These are phyloP conservation scores for Hemisphaericaspora xylanilytica DNA, from an alignment of 1,139 yeast genomes.

Conservation along the genomic window DNA sequence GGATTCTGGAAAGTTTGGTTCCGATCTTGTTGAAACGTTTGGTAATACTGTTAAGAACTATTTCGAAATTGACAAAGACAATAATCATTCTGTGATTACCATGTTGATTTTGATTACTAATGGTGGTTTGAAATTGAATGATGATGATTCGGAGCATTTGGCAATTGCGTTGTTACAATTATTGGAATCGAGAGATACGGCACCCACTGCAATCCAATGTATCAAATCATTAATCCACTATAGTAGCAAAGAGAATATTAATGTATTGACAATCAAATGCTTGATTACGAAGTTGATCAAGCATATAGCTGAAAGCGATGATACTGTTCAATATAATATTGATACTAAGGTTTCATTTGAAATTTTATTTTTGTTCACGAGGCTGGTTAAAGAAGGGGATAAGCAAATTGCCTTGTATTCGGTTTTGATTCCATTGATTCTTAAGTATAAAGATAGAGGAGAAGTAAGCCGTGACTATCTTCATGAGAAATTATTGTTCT, in stretches of 20 bases:
- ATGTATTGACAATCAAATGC: constrained; percentile 26
- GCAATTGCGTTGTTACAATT: constrained; percentile 35
- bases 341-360: constrained; percentile 52
- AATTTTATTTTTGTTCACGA: constrained; percentile 49
- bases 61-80: constrained; percentile 22
- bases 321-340: constrained; percentile 8
- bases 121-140: constrained; percentile 41
- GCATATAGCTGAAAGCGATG: constrained; percentile 18
- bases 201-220: constrained; percentile 55
- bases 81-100: constrained; percentile 52
- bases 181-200: constrained; percentile 28
- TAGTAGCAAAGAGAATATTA: constrained; percentile 24
- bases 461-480: constrained; percentile 36
- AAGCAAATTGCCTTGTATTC: constrained; percentile 35
- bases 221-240: constrained; percentile 54
- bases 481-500: constrained; percentile 49
- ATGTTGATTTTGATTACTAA: constrained; percentile 59
- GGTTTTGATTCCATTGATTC: constrained; percentile 50
- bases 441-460: constrained; percentile 34
- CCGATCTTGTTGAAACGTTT: constrained; percentile 36
- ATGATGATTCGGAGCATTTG: constrained; percentile 30
- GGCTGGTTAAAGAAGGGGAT: constrained; percentile 28
- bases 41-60: constrained; percentile 31
- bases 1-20: constrained; percentile 28
- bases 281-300: constrained; percentile 33